Base-by-base conservation (phyloP, 2,329 filamentous ascomycete species). In the Scedosporium apiospermum region DNA sequence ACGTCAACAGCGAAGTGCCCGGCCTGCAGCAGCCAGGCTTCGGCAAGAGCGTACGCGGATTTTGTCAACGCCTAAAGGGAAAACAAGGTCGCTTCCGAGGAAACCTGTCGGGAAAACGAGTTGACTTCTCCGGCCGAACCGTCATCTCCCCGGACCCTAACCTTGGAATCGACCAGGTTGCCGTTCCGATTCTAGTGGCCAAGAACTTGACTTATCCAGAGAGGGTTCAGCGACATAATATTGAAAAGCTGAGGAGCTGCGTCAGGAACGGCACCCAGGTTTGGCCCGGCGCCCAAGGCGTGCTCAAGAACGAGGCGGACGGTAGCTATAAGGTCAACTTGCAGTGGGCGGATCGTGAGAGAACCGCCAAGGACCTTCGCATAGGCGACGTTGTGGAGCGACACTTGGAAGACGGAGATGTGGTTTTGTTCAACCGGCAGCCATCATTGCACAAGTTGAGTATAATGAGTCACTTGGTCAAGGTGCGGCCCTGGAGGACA, bases 141-240 rank as follows among this genome's bases (percentile, higher is more conserved):
- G 95, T 99, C 74, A 99, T 99, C 74, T 96, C 93, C 0, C 95
- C 95, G 0, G 95, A 99, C 74, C 95, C 95, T 3, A 99, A 99
- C 69, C 75, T 99, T 58, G 87, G 89, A 18, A 91, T 99, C 66
- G 91, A 98, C 67, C 88, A 99, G 74, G 95, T 99, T 42, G 93
- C 93, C 4, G 88, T 99, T 34, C 95, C 95, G 0, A 82, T 89
- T 64, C 81, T 96, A 18, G 93, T 99, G n/a, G 95, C 95, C 4
- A 96, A 91, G 75, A 97, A 96, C 71, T 82, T 99, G 74, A 98
- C 95, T 0, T 99, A 97, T 70, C 95, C 95, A 0, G 95, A 99
- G 74, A 83, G 88, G 64, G 93, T 93, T 3, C 90, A 92, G 27
- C 81, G 86, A 57, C 88, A 95, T 69, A 99, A 98, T 70, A 88